Evolutionary conservation across 2,329 filamentous ascomycete species (phyloP), one percentile per base, ranked within the genome.

Genomic region (Sclerotinia glacialis): DNA sequence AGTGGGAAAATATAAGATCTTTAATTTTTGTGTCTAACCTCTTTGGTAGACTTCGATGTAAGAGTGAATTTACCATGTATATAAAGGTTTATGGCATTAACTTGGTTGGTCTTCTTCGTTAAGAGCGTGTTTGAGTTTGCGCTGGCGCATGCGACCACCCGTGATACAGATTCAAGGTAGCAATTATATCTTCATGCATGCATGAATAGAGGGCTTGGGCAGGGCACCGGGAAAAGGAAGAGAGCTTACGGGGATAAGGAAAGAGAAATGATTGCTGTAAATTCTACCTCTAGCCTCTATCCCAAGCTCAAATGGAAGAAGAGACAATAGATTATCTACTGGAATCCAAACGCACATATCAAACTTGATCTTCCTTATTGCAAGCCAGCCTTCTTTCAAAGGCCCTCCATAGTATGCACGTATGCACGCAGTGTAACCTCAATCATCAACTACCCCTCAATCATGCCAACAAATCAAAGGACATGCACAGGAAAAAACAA

Each of bases 341-440:
- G 4, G 3, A 40, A 16, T 14, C 21, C 4, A 54, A 54, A 34
- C 52, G n/a, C 52, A 14, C 12, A 12, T 34, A 34, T 54, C 8
- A 21, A 21, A 18, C 18, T n/a, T 54, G 3, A 3, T 2, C 5
- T 59, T 12, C 6, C 18, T 14, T 21, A 28, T 31, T 46, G 55
- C 7, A 8, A 4, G 31, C 34, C 6, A 5, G 18, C 34, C 5
- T 23, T 16, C 12, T 14, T 14, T n/a, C 44, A 59, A 23, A n/a
- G 26, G 5, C n/a, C 14, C 34, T 21, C 11, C 12, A n/a, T 47
- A 47, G 4, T n/a, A 47, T 23, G 6, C n/a, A 46, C 8, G 28
- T 54, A n/a, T n/a, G 34, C 54, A 42, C 7, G 54, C 23, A 42
- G 42, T 47, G 56, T 34, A 34, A 47, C 42, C 26, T 59, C 56